Base-by-base conservation (phyloP, 805 yeast species). In the Candida ovalis region DNA sequence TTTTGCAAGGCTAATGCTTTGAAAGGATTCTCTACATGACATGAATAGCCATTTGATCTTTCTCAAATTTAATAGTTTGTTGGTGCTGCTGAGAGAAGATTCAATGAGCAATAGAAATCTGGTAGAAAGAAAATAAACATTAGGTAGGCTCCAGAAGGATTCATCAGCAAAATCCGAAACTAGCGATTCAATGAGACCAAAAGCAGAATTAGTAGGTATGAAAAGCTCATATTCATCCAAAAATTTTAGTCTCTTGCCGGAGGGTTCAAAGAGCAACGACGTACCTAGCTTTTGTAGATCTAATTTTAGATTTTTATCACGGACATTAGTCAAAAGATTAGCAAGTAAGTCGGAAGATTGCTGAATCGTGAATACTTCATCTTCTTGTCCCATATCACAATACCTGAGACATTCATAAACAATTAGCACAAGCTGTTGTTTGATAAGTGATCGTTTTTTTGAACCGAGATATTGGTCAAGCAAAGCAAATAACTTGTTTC, bases 361-460 rank as follows among this genome's bases (percentile, higher is more conserved):
- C 0, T 49, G 10, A 28, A 21, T 10, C 2, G 15, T 6, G 12
- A 8, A 23, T 10, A 35, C 13, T 4, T 33, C 50, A 0, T 38
- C 17, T 28, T 69, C 74, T 8, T 62, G 58, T 0, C 71, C 62
- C 18, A 72, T 61, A 50, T 80, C 81, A 15, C 74, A 67, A 21
- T 69, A 54, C 21, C 61, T 58, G 4, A 81, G 42, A 19, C 75
- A 54, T 35, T 73, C 72, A 32, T 59, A 56, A 0, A 74, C 58
- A 3, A 72, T 68, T 12, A 76, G 49, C 1, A 61, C 25, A 2
- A 60, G 23, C 37, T 68, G 73, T 8, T 58, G 56, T 18, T 46
- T 50, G 2, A 62, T n/a, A 17, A 41, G 38, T 4, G 36, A 5
- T 19, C 50, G 52, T 7, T 43, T 37, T 2, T 48, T 44, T 7